Conservation (phyloP, 176 grass and related monocot species). For the Avena sativa region DNA sequence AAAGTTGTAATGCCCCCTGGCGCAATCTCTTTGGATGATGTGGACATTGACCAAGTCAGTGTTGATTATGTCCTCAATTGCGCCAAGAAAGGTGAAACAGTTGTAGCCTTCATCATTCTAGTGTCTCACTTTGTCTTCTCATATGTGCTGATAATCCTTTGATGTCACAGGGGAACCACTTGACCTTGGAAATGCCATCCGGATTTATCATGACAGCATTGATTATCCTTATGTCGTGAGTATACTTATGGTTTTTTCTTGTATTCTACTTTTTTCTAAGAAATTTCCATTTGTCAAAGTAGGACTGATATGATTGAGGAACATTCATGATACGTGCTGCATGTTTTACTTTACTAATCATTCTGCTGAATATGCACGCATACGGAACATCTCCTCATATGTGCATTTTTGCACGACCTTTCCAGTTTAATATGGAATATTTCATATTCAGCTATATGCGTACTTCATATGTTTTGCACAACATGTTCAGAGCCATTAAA, state of each 20-base stretch:
- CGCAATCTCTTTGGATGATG: slow-evolving; percentile 86
- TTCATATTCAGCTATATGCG: slow-evolving; percentile 8
- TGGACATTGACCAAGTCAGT: slow-evolving; percentile 96
- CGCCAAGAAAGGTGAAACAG: slow-evolving; percentile 79
- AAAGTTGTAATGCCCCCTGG: slow-evolving; percentile 99
- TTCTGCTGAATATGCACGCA: slow-evolving; percentile 1
- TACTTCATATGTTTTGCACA: background rate
- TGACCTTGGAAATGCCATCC: slow-evolving; percentile 92
- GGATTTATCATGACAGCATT: slow-evolving; percentile 95
- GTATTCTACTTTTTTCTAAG: slow-evolving; percentile 15
- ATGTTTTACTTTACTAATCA: slow-evolving; percentile 27
- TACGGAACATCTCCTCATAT: slow-evolving; percentile 4
- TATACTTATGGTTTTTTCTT: slow-evolving; percentile 15
- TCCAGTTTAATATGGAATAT: background rate
- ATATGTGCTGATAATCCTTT: slow-evolving; percentile 38
- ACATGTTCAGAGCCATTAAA: slow-evolving; percentile 6
- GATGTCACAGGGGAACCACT: slow-evolving; percentile 70
- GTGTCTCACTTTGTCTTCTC: slow-evolving; percentile 9
- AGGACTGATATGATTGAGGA: slow-evolving; percentile 5
- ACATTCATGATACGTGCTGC: background rate
- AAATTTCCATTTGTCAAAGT: background rate
- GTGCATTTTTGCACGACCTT: slow-evolving; percentile 7
- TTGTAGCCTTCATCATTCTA: background rate
- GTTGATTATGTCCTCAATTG: slow-evolving; percentile 95
- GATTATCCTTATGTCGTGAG: slow-evolving; percentile 90